Evolutionary conservation across 2,329 filamentous ascomycete species (phyloP).

Genomic region (Arthrobotrys megalospora): DNA sequence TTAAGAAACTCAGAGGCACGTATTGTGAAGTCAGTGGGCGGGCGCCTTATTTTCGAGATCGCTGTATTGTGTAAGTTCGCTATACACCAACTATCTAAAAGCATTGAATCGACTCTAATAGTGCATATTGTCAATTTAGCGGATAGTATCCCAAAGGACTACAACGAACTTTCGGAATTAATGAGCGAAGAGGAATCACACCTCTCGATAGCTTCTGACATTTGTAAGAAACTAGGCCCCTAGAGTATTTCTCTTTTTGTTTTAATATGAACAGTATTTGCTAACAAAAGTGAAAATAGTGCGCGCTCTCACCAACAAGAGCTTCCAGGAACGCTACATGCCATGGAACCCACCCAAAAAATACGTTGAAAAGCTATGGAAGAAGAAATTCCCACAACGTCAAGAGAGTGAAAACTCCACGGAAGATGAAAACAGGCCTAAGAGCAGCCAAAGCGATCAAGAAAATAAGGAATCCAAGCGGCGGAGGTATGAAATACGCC

Average conservation of each 20-base stretch:
- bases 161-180: slow-evolving; percentile 28
- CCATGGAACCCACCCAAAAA: slow-evolving; percentile 16
- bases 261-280: no score
- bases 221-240: slow-evolving; percentile 11
- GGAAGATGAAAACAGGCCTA: neutral
- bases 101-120: neutral
- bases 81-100: neutral
- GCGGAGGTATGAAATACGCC: slow-evolving; percentile 26
- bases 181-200: slow-evolving; percentile 38
- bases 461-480: neutral
- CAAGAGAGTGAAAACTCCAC: neutral
- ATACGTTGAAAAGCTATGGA: neutral
- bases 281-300: neutral
- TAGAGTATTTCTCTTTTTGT: no score
- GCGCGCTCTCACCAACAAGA: slow-evolving; percentile 15
- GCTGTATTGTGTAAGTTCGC: neutral
- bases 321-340: slow-evolving; percentile 34
- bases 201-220: slow-evolving; percentile 26
- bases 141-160: slow-evolving; percentile 23
- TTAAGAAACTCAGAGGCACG: neutral
- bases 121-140: neutral
- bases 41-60: neutral
- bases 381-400: neutral
- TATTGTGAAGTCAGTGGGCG: neutral
- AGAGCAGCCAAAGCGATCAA: no score